Conservation (phyloP, 208 protist species). For the Acanthamoeba triangularis region DNA sequence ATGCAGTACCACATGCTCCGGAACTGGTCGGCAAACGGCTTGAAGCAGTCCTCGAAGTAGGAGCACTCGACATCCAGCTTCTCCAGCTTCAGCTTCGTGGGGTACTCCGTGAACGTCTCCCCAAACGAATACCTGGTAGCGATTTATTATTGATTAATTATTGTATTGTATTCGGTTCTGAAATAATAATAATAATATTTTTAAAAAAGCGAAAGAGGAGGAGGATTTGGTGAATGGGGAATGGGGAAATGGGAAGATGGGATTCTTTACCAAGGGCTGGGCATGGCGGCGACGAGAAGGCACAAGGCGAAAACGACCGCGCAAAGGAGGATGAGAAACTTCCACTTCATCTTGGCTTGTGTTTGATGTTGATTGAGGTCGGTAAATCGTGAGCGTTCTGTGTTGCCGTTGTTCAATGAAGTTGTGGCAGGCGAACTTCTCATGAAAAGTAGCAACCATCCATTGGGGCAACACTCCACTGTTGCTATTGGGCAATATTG, state of each 20-base stretch:
- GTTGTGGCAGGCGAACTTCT: no score
- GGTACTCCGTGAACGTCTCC: background rate
- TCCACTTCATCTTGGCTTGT: background rate
- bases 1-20: constrained; percentile 12
- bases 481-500: no score
- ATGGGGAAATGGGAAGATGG: no score
- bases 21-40: background rate
- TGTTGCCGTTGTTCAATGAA: no score
- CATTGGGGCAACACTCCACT: no score
- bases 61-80: background rate
- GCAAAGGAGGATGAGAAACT: background rate
- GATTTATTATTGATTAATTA: background rate
- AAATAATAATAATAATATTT: no score
- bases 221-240: no score
- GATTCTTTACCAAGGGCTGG: background rate
- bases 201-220: no score
- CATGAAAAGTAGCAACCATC: no score
- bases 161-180: no score
- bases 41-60: background rate
- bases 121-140: background rate
- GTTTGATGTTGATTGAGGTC: background rate
- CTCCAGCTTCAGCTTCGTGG: background rate
- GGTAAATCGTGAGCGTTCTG: no score
- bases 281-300: background rate
- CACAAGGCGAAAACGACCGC: background rate